A percentile compares a stretch with the other conserved stretches of the same genome.
Conservation (phyloP, 2,329 filamentous ascomycete species). For the Beauveria asiatica region DNA sequence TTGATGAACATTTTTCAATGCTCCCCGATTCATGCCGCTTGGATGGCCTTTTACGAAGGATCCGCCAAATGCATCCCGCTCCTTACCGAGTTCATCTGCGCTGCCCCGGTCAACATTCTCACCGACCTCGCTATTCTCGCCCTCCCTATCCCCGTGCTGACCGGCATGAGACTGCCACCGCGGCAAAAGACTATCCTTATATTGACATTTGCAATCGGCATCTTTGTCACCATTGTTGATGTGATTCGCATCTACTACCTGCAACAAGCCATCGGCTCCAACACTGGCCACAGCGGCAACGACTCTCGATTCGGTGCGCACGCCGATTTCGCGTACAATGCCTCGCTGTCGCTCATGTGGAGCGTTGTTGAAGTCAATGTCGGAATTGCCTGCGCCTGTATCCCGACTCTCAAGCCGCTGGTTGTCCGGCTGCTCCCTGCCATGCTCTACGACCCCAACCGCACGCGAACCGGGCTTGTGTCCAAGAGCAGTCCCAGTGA, state of each 20-base stretch:
- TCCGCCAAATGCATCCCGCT: slow-evolving; percentile 44
- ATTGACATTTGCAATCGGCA: slow-evolving; percentile 75
- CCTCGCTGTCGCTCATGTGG: slow-evolving; percentile 86
- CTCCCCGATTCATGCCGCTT: slow-evolving; percentile 62
- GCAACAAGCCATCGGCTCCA: slow-evolving; percentile 56
- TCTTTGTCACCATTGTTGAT: slow-evolving; percentile 82
- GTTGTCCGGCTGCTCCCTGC: slow-evolving; percentile 55
- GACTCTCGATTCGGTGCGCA: slow-evolving; percentile 42
- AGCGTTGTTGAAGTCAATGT: slow-evolving; percentile 85
- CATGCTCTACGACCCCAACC: slow-evolving; percentile 45
- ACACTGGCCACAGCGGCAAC: slow-evolving; percentile 22
- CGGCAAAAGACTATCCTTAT: slow-evolving; percentile 85
- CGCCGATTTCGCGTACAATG: slow-evolving; percentile 59
- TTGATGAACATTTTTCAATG: slow-evolving; percentile 87
- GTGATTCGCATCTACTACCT: slow-evolving; percentile 86
- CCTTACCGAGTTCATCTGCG: slow-evolving; percentile 58
- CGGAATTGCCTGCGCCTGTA: slow-evolving; percentile 81
- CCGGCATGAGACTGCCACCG: slow-evolving; percentile 71
- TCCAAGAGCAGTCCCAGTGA: slow-evolving; percentile 22
- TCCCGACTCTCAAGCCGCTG: slow-evolving; percentile 86
- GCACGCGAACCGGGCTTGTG: slow-evolving; percentile 23
- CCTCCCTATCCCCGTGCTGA: slow-evolving; percentile 80
- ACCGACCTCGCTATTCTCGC: slow-evolving; percentile 84
- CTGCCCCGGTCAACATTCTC: slow-evolving; percentile 84
- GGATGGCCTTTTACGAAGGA: slow-evolving; percentile 32